Percentiles rank a stretch among this genome's conserved stretches.
Conservation (phyloP, 2,329 filamentous ascomycete genomes). For the Pseudohalonectria lignicola region DNA sequence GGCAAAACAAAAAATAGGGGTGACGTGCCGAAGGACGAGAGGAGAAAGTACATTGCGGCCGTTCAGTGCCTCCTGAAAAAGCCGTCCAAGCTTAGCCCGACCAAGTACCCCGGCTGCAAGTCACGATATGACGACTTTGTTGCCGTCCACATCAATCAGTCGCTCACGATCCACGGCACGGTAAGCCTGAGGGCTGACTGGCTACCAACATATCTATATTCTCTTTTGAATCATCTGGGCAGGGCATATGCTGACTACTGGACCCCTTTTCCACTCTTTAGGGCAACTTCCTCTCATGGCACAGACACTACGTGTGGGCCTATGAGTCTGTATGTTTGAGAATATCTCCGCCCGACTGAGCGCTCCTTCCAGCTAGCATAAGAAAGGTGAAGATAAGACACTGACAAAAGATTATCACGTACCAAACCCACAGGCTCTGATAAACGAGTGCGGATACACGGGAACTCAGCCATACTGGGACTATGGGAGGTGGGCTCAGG, state of each 20-base stretch:
- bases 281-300: constrained; percentile 29
- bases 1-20: constrained; percentile 10
- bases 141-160: constrained; percentile 24
- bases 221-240: not conserved
- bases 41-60: constrained; percentile 19
- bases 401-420: no score
- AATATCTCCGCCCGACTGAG: no score
- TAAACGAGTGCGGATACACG: constrained; percentile 28
- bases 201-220: no score
- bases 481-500: constrained; percentile 34
- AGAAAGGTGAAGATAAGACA: no score
- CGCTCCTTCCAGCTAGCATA: no score
- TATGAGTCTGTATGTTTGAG: constrained; percentile 17
- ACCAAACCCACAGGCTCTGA: constrained; percentile 20
- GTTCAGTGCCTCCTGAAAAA: constrained; percentile 19
- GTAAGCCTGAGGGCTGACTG: constrained; percentile 6
- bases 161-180: constrained; percentile 16
- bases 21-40: constrained; percentile 14
- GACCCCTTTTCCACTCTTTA: constrained; percentile 4
- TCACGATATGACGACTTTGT: constrained; percentile 19
- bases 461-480: constrained; percentile 37
- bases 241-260: not conserved
- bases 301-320: constrained; percentile 26
- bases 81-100: constrained; percentile 18
- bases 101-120: constrained; percentile 18